Evolutionary conservation across 164 flowering plant species (phyloP).

Genomic region (Magnolia sinica): DNA sequence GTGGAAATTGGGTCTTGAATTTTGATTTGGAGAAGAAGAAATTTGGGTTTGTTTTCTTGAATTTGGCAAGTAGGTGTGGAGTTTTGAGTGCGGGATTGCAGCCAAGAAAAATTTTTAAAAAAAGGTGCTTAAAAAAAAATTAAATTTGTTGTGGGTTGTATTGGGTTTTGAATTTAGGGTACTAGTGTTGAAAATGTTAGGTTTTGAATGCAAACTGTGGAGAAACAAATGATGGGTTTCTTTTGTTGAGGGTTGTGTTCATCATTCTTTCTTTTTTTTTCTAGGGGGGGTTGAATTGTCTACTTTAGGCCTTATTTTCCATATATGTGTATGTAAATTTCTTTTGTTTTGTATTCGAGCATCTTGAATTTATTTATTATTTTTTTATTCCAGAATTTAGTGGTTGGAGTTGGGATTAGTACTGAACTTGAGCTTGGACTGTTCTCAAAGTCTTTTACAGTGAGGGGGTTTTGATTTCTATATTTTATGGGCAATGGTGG

Average conservation of each 20-base stretch:
- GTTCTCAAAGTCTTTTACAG: neutral
- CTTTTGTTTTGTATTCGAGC: neutral
- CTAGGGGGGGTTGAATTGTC: neutral
- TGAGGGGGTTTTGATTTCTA: constrained; percentile 7
- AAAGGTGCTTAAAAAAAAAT: too few relatives aligned
- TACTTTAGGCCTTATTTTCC: neutral
- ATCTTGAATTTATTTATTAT: neutral
- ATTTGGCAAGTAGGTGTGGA: too few relatives aligned
- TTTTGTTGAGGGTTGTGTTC: neutral
- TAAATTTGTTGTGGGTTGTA: neutral
- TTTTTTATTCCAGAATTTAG: neutral
- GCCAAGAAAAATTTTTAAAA: too few relatives aligned
- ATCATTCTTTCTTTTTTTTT: neutral
- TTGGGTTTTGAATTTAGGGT: neutral
- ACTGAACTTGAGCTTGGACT: constrained; percentile 9
- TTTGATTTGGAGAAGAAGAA: neutral
- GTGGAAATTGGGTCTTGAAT: constrained; percentile 4
- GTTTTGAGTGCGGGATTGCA: too few relatives aligned
- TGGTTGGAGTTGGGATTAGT: neutral
- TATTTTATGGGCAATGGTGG: constrained; percentile 16
- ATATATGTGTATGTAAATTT: neutral
- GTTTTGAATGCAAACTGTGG: neutral
- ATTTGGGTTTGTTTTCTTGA: neutral
- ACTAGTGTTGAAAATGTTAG: neutral
- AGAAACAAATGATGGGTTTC: neutral